Base-by-base conservation (phyloP, 805 yeast species). In the Lipomyces yamadae region DNA sequence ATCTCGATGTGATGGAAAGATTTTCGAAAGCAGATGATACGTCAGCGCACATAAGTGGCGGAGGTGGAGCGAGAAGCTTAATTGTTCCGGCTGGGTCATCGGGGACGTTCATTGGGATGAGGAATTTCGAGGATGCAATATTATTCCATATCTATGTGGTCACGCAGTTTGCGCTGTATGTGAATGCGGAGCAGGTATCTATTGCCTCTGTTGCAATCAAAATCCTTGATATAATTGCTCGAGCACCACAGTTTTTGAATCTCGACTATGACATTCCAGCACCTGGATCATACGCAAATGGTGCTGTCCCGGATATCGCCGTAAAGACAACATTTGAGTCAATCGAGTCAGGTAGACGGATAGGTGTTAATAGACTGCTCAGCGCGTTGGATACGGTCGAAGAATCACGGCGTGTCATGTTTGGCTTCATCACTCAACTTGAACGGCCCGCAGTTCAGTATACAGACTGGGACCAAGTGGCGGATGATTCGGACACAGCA, bases 381-480 rank as follows among this genome's bases (percentile, higher is more conserved):
- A 86, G 91, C 0, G 82, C 90, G 50, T 82, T 90, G 62, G 89
- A 88, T 72, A 88, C 92, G 15, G 85, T 90, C 39, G 91, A 91
- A 71, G 97, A 93, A 71, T 86, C 96, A 0, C 79, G 83, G 1
- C 83, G 93, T 70, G 89, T 94, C 50, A 85, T 89, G 67, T 85
- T 84, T 71, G 86, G 92, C 0, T 87, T 92, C 66, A 86, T 91
- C 54, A 84, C 86, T 53, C 96, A 91, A 73, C 72, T 89, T 30
- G 88, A 84, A 56, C 72, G 85, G 4, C 80, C 80, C n/a, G 72
- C 72, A 33, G 66, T 33, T 10, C 34, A 24, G 7, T 32, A 72
- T 6, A 80, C 83, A 52, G 76, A 78, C 0, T 70, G 74, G n/a
- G 76, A 79, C 6, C 77, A 80, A 35, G 54, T 50, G 37, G 39